A percentile compares a stretch with the other conserved stretches of the same genome.
These are phyloP conservation scores for Ganoderma lingzhi DNA, from an alignment of 1,284 basidiomycete genomes.

Conservation along the genomic window DNA sequence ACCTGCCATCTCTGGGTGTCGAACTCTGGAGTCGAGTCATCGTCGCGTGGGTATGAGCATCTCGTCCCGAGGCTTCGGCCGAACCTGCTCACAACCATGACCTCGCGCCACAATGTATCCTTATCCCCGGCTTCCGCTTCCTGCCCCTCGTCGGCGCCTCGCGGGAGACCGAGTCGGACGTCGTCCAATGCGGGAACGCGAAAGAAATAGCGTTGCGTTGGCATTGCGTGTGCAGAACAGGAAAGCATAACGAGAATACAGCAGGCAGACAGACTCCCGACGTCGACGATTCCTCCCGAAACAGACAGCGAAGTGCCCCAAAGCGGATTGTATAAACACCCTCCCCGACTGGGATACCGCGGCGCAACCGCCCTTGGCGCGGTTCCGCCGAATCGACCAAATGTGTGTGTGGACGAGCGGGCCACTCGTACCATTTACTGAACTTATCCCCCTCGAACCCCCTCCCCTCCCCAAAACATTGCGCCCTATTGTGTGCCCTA, in stretches of 20 bases:
- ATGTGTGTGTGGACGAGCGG: neutral
- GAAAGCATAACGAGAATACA: slow-evolving; percentile 21
- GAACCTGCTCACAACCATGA: neutral
- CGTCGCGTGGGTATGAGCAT: neutral
- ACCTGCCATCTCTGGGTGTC: neutral
- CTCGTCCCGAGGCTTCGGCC: neutral
- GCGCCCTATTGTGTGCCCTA: neutral
- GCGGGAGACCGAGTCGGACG: neutral
- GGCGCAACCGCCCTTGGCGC: slow-evolving; percentile 1
- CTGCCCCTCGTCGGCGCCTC: neutral
- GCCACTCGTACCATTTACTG: neutral
- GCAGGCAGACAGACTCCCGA: slow-evolving; percentile 8
- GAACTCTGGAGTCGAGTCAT: slow-evolving; percentile 1
- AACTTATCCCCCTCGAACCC: neutral
- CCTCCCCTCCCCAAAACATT: neutral
- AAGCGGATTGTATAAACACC: slow-evolving; percentile 17
- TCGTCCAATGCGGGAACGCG: neutral
- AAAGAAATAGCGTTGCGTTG: slow-evolving; percentile 5
- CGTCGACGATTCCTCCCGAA: slow-evolving; percentile 1
- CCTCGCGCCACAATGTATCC: slow-evolving; percentile 8
- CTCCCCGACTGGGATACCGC: slow-evolving; percentile 14
- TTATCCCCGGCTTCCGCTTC: neutral
- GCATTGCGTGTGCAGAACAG: slow-evolving; percentile 12
- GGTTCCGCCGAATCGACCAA: neutral
- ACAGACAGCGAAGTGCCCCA: slow-evolving; percentile 9